Percentiles rank a stretch among this genome's conserved stretches.
Conservation (phyloP, 768 basidiomycete genomes). For the Macrolepiota fuliginosa region DNA sequence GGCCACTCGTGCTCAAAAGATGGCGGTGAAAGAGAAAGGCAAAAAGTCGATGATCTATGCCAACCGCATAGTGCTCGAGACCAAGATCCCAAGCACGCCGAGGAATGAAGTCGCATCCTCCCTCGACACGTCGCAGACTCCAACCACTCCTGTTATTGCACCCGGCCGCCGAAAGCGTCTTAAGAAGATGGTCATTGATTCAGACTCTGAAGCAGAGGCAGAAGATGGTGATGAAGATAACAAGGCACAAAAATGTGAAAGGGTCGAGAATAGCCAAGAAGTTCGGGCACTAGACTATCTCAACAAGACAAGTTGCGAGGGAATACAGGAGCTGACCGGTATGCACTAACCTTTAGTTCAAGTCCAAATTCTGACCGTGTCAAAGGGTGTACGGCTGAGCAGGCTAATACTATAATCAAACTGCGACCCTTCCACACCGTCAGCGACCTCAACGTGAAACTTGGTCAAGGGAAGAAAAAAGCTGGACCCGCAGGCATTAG, state of each 20-base stretch:
- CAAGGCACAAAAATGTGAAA: constrained; percentile 25
- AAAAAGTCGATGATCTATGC: constrained; percentile 84
- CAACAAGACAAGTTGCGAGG: constrained; percentile 59
- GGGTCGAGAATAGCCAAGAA: constrained; percentile 39
- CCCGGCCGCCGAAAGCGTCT: constrained; percentile 48
- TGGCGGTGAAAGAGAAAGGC: constrained; percentile 68
- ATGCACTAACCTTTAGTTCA: constrained; percentile 17
- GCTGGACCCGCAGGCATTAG: constrained; percentile 81
- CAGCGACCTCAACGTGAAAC: constrained; percentile 71
- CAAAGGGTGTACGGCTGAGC: constrained; percentile 74
- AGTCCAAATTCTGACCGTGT: constrained; percentile 6
- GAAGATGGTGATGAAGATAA: constrained; percentile 49
- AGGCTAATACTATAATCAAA: constrained; percentile 75
- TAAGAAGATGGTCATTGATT: constrained; percentile 62
- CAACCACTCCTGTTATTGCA: constrained; percentile 37
- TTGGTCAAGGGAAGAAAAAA: constrained; percentile 87
- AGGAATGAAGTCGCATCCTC: constrained; percentile 8
- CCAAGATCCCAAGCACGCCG: constrained; percentile 24
- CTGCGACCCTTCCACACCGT: constrained; percentile 79
- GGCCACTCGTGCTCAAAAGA: constrained; percentile 63
- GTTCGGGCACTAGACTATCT: constrained; percentile 63
- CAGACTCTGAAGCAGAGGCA: constrained; percentile 60
- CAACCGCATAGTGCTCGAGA: constrained; percentile 53
- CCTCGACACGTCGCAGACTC: constrained; percentile 33
- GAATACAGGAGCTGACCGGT: constrained; percentile 77